Conservation (phyloP, 1,284 basidiomycete genomes). For the Pseudozyma sp. region DNA sequence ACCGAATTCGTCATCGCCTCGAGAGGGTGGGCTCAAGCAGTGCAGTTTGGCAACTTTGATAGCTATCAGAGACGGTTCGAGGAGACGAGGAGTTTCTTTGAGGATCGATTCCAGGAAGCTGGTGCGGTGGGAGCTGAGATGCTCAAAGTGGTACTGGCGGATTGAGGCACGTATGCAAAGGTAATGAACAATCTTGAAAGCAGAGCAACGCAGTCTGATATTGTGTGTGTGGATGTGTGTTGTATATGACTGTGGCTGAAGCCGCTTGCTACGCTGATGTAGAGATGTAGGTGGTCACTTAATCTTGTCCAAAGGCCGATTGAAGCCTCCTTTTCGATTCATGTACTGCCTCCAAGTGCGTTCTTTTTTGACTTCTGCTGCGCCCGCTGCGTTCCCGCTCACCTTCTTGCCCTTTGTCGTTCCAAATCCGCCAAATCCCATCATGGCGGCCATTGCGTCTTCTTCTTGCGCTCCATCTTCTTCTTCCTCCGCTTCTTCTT, state of each 20-base stretch:
- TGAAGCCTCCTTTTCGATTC: slow-evolving; percentile 73
- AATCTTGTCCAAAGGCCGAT: slow-evolving; percentile 56
- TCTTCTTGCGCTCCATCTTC: slow-evolving; percentile 44
- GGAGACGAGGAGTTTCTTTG: slow-evolving; percentile 84
- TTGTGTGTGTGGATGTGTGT: slow-evolving; percentile 1
- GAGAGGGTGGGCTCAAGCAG: slow-evolving; percentile 82
- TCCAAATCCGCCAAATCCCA: slow-evolving; percentile 90
- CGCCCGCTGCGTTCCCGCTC: slow-evolving; percentile 72
- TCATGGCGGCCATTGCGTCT: slow-evolving; percentile 82
- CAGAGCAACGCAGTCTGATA: background rate
- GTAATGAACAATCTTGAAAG: background rate
- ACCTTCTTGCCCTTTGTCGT: slow-evolving; percentile 87
- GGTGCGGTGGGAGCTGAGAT: slow-evolving; percentile 85
- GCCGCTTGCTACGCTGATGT: no score
- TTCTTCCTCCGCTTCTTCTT: slow-evolving; percentile 14
- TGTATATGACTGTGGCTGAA: background rate
- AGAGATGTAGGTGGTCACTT: slow-evolving; percentile 24
- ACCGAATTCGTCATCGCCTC: slow-evolving; percentile 94
- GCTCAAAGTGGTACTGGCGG: slow-evolving; percentile 80
- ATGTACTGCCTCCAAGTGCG: slow-evolving; percentile 96
- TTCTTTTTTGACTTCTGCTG: slow-evolving; percentile 82
- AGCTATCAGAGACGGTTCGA: slow-evolving; percentile 85
- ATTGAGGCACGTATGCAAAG: background rate
- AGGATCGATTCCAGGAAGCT: slow-evolving; percentile 87
- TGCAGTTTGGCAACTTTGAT: slow-evolving; percentile 91